Evolutionary conservation across 495 filamentous ascomycete genomes (phyloP).

Genomic region (Aspergillus sclerotiicarbonarius): DNA sequence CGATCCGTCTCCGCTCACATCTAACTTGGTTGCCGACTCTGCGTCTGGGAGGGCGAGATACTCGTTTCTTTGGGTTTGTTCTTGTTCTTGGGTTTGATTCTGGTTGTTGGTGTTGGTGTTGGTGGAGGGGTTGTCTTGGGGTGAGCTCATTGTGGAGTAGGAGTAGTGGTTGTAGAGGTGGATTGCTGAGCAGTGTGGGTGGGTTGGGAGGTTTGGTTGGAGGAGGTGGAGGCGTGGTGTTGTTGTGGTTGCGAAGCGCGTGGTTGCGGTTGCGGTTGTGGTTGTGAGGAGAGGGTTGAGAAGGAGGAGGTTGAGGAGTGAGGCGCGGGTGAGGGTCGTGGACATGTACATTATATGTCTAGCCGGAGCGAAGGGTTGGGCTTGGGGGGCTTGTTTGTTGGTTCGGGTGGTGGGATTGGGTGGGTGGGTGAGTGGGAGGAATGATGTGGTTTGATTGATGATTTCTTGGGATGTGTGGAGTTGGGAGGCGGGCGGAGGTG

Average conservation of each 20-base stretch:
- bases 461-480: constrained; percentile 9
- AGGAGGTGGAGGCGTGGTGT: background rate
- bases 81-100: constrained; percentile 15
- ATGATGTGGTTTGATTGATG: background rate
- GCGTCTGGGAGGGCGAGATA: constrained; percentile 32
- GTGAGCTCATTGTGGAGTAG: constrained; percentile 16
- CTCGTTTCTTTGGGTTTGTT: constrained; percentile 17
- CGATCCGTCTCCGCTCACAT: constrained; percentile 46
- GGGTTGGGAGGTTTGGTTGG: constrained; percentile 3
- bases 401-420: background rate
- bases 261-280: background rate
- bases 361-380: background rate
- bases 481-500: background rate
- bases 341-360: constrained; percentile 4
- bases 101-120: constrained; percentile 5
- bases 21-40: constrained; percentile 27
- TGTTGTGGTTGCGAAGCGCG: background rate
- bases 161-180: background rate
- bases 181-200: constrained; percentile 4
- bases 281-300: constrained; percentile 7
- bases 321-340: constrained; percentile 21
- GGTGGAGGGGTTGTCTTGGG: constrained; percentile 1
- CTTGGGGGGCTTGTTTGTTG: constrained; percentile 16
- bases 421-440: constrained; percentile 17
- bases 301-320: constrained; percentile 28